These are phyloP conservation scores for Sporothrix dimorphospora DNA, from an alignment of 2,329 filamentous ascomycete species.

Conservation along the genomic window DNA sequence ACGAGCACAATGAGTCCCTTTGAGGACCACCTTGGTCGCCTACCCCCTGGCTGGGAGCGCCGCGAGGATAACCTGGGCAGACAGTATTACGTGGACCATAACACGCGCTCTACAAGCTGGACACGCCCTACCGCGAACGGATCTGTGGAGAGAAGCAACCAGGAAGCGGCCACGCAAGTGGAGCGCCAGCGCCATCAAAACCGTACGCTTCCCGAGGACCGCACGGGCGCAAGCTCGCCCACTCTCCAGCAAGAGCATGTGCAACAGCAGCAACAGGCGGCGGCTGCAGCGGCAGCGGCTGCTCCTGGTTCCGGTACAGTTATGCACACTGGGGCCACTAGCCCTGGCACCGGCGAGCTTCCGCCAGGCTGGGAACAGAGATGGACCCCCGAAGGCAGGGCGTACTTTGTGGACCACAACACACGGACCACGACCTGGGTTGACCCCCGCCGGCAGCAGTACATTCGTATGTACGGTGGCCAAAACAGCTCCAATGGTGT, in stretches of 20 bases:
- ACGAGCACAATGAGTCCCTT: constrained; percentile 80
- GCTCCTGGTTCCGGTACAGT: constrained; percentile 69
- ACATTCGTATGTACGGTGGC: constrained; percentile 94
- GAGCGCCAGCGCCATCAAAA: constrained; percentile 94
- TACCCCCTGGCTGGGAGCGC: constrained; percentile 94
- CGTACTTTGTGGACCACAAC: constrained; percentile 99
- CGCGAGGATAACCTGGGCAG: constrained; percentile 92
- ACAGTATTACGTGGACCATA: constrained; percentile 98
- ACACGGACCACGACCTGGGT: constrained; percentile 98
- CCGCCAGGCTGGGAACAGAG: constrained; percentile 96
- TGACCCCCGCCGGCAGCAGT: constrained; percentile 93
- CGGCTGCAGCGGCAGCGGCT: constrained; percentile 48
- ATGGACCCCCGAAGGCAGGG: constrained; percentile 89
- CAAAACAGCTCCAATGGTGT: constrained; percentile 82
- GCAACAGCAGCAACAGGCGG: constrained; percentile 53
- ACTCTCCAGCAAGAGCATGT: constrained; percentile 63
- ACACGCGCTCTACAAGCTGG: constrained; percentile 96
- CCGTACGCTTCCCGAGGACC: constrained; percentile 91
- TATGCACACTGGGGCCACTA: constrained; percentile 94
- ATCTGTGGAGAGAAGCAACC: constrained; percentile 73
- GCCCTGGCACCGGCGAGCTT: constrained; percentile 90
- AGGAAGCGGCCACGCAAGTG: constrained; percentile 89
- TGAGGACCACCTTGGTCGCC: constrained; percentile 89
- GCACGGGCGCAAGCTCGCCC: constrained; percentile 90
- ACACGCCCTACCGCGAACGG: constrained; percentile 82